Conservation (phyloP, 768 basidiomycete genomes). For the Rickenella mellea region DNA sequence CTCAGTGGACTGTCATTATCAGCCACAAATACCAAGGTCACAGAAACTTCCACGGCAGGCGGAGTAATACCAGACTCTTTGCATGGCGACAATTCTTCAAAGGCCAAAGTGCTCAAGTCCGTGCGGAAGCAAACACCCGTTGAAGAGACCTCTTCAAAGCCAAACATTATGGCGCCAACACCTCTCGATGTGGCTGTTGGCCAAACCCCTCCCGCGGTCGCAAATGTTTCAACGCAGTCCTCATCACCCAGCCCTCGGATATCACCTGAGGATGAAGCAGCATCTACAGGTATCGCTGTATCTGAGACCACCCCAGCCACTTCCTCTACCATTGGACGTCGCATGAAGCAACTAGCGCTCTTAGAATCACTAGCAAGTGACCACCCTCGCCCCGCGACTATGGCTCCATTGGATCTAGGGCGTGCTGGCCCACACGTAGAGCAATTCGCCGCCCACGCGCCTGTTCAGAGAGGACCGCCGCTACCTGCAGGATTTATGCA, state of each 20-base stretch:
- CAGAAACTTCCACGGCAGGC: background rate
- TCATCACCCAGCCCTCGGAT: background rate
- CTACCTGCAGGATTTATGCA: background rate
- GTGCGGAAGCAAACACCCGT: background rate
- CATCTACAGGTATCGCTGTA: too few relatives aligned
- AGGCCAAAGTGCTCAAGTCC: background rate
- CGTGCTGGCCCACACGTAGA: too few relatives aligned
- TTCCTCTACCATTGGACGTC: conserved; percentile 33
- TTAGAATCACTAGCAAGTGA: conserved; percentile 67
- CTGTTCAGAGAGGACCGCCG: too few relatives aligned
- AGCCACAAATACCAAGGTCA: conserved; percentile 10
- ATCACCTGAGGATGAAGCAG: background rate
- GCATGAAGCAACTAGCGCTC: conserved; percentile 60
- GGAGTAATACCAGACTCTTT: too few relatives aligned
- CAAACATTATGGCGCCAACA: background rate
- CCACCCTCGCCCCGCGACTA: too few relatives aligned
- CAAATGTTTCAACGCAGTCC: too few relatives aligned
- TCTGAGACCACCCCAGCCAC: conserved; percentile 6
- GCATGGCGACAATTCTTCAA: background rate
- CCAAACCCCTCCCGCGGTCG: background rate
- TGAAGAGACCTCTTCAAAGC: background rate
- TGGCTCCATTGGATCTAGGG: too few relatives aligned
- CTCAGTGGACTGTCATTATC: conserved; percentile 56
- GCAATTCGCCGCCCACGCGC: too few relatives aligned
- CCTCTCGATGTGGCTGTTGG: background rate